Percentiles rank a stretch among this genome's conserved stretches.
Evolutionary conservation across 2,329 filamentous ascomycete species (phyloP).

Genomic region (Aspergillus hortae): DNA sequence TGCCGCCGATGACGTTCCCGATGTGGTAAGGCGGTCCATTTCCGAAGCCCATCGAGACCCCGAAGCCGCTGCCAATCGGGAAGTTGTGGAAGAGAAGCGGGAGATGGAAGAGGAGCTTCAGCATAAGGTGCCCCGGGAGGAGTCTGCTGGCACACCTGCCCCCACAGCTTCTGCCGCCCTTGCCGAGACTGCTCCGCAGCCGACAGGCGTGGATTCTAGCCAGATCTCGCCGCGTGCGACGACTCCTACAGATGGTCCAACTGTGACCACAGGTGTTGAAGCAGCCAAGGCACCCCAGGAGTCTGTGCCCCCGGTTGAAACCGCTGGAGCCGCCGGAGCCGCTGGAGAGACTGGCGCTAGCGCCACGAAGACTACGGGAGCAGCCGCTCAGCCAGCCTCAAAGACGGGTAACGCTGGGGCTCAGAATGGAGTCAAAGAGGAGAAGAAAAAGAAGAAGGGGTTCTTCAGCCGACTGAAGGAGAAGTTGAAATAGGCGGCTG

Average conservation of each 20-base stretch:
- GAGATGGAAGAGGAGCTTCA: conserved; percentile 71
- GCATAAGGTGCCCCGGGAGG: conserved; percentile 39
- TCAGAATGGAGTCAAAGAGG: conserved; percentile 7
- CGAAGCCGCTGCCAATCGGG: conserved; percentile 67
- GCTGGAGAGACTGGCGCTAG: conserved; percentile 9
- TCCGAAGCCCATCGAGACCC: conserved; percentile 56
- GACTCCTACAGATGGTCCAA: conserved; percentile 6
- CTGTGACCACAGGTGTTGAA: conserved; percentile 18
- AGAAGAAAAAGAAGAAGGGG: conserved; percentile 61
- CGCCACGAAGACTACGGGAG: conserved; percentile 13
- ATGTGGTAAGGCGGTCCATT: conserved; percentile 45
- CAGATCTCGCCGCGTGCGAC: conserved; percentile 18
- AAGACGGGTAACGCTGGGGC: background rate
- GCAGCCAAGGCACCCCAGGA: conserved; percentile 16
- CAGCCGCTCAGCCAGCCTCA: background rate
- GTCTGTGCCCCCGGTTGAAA: conserved; percentile 10
- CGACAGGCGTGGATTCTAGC: conserved; percentile 12
- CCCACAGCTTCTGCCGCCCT: conserved; percentile 41
- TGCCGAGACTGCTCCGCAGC: conserved; percentile 33
- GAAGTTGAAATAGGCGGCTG: conserved; percentile 42
- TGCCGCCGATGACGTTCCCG: conserved; percentile 35
- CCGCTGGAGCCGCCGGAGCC: background rate
- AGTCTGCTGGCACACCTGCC: conserved; percentile 37
- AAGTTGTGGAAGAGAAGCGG: conserved; percentile 71
- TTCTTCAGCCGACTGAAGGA: conserved; percentile 58